phyloP scores from a whole-genome alignment of 1,284 basidiomycete genomes.

The Pseudozyma tsukubaensis region DNA sequence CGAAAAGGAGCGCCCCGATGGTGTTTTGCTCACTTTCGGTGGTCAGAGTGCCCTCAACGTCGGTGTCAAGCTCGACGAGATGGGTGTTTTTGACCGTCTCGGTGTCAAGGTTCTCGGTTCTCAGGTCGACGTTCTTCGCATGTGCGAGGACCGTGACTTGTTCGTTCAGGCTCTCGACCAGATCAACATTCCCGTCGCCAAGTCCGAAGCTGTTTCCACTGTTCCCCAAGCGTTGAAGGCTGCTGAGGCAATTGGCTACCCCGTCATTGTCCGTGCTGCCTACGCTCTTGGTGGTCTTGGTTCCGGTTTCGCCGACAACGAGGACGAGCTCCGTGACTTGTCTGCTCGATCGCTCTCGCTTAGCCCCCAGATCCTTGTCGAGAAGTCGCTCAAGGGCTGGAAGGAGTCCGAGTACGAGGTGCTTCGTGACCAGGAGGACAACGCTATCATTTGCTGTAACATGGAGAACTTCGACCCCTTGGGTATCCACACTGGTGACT shows the following conservation, averaged over 20 bases:
- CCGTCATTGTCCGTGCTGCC: slow-evolving; percentile 96
- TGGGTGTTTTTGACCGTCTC: slow-evolving; percentile 95
- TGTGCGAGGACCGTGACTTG: slow-evolving; percentile 88
- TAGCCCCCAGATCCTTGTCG: slow-evolving; percentile 95
- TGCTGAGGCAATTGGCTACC: slow-evolving; percentile 92
- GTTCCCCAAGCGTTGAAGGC: slow-evolving; percentile 92
- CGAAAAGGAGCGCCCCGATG: slow-evolving; percentile 97
- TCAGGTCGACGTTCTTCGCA: slow-evolving; percentile 82
- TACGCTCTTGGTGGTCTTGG: slow-evolving; percentile 98
- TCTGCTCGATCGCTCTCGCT: slow-evolving; percentile 90
- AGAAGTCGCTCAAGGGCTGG: slow-evolving; percentile 99
- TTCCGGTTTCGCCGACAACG: slow-evolving; percentile 95
- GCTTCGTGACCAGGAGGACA: slow-evolving; percentile 92
- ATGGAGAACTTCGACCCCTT: slow-evolving; percentile 99
- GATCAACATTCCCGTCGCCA: slow-evolving; percentile 96
- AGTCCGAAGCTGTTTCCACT: slow-evolving; percentile 96
- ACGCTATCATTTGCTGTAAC: slow-evolving; percentile 90
- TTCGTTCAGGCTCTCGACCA: slow-evolving; percentile 98
- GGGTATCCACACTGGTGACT: slow-evolving; percentile 99
- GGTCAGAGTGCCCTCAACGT: slow-evolving; percentile 98
- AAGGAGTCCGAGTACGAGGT: slow-evolving; percentile 99
- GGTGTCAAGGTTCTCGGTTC: slow-evolving; percentile 96
- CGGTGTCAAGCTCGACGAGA: slow-evolving; percentile 94
- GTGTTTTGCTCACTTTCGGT: slow-evolving; percentile 96
- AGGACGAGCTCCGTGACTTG: slow-evolving; percentile 93